Percentiles rank a stretch among this genome's conserved stretches.
These are phyloP conservation scores for Pseudozyma thailandica DNA, from an alignment of 1,284 basidiomycete species.

Conservation along the genomic window DNA sequence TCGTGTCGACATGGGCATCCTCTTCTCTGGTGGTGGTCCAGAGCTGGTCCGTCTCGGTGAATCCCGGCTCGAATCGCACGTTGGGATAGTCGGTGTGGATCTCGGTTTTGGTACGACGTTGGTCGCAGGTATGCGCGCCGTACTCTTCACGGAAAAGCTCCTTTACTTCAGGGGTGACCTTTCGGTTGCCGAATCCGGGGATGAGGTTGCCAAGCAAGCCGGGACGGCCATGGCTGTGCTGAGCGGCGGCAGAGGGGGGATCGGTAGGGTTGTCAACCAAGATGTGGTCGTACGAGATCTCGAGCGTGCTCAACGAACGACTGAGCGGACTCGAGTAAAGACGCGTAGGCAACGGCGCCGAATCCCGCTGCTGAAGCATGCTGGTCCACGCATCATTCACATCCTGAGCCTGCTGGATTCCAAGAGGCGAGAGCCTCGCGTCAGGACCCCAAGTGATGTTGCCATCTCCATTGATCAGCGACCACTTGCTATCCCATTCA, in stretches of 20 bases:
- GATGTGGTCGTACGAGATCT: conserved; percentile 40
- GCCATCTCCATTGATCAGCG: conserved; percentile 34
- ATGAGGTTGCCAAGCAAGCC: conserved; percentile 3
- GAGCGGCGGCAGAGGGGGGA: neutral
- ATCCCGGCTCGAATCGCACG: conserved; percentile 29
- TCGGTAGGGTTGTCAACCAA: conserved; percentile 23
- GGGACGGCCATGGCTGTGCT: neutral
- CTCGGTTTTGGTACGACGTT: conserved; percentile 27
- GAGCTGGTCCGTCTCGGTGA: conserved; percentile 23
- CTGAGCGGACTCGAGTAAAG: conserved; percentile 41
- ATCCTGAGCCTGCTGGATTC: conserved; percentile 47
- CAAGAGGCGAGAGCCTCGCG: conserved; percentile 38
- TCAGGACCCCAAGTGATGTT: conserved; percentile 50
- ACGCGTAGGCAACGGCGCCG: conserved; percentile 30
- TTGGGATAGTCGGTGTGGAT: conserved; percentile 35
- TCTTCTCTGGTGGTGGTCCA: conserved; percentile 37
- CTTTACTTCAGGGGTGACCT: conserved; percentile 11
- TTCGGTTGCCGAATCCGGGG: neutral
- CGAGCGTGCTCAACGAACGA: conserved; percentile 38
- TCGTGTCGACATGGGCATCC: conserved; percentile 20
- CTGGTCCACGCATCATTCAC: conserved; percentile 39
- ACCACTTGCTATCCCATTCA: conserved; percentile 48
- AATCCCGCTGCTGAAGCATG: conserved; percentile 26
- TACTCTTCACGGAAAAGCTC: conserved; percentile 48
- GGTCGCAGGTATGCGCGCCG: conserved; percentile 53